phyloP scores from a whole-genome alignment of 2,329 filamentous ascomycete genomes.

The Neurospora sp. region DNA sequence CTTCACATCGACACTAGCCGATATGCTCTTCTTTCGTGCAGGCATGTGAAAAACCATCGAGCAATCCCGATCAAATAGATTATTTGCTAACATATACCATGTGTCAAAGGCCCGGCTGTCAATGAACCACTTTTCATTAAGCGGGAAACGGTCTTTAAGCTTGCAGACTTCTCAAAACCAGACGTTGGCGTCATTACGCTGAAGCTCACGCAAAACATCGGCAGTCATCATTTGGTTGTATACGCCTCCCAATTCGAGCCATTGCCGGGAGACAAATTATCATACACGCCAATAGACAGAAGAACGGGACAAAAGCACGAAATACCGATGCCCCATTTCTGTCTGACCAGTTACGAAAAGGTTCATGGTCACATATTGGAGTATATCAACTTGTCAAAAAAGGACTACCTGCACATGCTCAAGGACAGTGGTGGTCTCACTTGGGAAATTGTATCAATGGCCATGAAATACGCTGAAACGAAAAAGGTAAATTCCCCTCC shows the following conservation, averaged over 20 bases:
- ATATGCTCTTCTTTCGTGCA: conserved; percentile 14
- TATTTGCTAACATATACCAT: background rate
- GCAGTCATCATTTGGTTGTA: conserved; percentile 12
- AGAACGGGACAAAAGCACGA: conserved; percentile 1
- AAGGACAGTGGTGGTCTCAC: conserved; percentile 6
- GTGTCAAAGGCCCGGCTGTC: conserved; percentile 10
- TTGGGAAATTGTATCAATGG: conserved; percentile 10
- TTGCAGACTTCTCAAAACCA: conserved; percentile 10
- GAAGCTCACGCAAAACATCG: conserved; percentile 13
- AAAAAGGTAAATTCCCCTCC: conserved; percentile 6
- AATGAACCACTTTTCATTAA: conserved; percentile 16
- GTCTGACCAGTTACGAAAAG: conserved; percentile 12
- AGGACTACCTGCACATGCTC: conserved; percentile 9
- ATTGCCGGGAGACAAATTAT: conserved; percentile 11
- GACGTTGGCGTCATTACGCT: conserved; percentile 9
- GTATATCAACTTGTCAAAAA: conserved; percentile 12
- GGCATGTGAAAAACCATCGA: conserved; percentile 3
- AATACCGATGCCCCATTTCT: conserved; percentile 13
- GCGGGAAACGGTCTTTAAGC: conserved; percentile 5
- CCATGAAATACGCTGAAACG: conserved; percentile 7
- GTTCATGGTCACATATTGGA: conserved; percentile 7
- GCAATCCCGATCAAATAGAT: background rate
- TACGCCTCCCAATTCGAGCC: conserved; percentile 16
- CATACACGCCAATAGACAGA: conserved; percentile 12
- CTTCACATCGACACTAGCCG: conserved; percentile 10